Evolutionary conservation across 352 stramenopile species (phyloP).

Genomic region (Pythium sukuiense): DNA sequence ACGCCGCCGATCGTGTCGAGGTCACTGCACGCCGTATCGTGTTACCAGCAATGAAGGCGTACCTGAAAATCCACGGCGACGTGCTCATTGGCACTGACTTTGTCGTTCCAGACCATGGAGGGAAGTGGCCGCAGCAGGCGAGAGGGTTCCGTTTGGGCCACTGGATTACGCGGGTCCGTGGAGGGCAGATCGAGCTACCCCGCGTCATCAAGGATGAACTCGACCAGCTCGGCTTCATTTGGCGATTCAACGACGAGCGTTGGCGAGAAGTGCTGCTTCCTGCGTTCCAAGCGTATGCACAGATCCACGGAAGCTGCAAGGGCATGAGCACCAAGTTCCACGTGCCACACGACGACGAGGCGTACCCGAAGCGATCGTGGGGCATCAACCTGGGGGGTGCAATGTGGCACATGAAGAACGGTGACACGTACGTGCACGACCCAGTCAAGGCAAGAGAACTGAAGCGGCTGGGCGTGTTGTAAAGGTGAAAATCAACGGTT

Average conservation of each 20-base stretch:
- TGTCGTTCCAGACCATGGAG: constrained; percentile 55
- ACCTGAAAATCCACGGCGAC: constrained; percentile 43
- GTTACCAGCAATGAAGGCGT: constrained; percentile 56
- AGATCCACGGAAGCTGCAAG: constrained; percentile 54
- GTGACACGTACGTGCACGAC: constrained; percentile 74
- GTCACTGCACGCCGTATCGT: constrained; percentile 55
- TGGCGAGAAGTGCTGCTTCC: constrained; percentile 68
- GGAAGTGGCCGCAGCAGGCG: constrained; percentile 50
- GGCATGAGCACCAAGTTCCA: constrained; percentile 76
- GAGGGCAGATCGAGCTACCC: constrained; percentile 43
- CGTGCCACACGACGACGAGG: constrained; percentile 45
- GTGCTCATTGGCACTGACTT: constrained; percentile 68
- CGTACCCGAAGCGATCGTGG: constrained; percentile 62
- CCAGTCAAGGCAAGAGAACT: constrained; percentile 66
- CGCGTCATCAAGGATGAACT: constrained; percentile 46
- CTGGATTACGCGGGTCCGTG: constrained; percentile 71
- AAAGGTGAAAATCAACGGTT: constrained; percentile 1
- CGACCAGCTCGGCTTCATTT: constrained; percentile 66
- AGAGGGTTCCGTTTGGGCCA: constrained; percentile 66
- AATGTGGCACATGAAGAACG: constrained; percentile 85
- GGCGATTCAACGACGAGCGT: constrained; percentile 69
- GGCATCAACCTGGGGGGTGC: constrained; percentile 73
- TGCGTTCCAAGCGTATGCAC: constrained; percentile 60
- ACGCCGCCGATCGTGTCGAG: constrained; percentile 59
- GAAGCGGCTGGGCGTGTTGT: constrained; percentile 51